phyloP scores from a whole-genome alignment of 495 filamentous ascomycete species.

The Halenospora varia region DNA sequence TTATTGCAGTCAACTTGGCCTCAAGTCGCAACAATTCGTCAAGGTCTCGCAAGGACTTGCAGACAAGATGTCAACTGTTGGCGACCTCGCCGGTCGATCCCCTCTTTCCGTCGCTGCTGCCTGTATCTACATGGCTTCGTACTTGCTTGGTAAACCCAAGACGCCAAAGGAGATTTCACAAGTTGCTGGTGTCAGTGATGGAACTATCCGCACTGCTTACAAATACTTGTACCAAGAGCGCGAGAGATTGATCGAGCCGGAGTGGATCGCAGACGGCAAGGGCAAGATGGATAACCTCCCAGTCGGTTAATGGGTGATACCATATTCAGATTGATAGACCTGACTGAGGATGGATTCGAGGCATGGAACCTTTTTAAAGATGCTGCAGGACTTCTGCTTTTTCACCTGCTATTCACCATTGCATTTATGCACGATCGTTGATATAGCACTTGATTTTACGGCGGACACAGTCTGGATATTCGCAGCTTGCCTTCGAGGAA shows the following conservation, averaged over 20 bases:
- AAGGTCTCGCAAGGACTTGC: slow-evolving; percentile 72
- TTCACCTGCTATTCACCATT: slow-evolving; percentile 12
- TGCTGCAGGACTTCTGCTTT: slow-evolving; percentile 6
- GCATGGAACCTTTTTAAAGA: neutral
- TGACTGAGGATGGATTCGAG: neutral
- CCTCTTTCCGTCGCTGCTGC: slow-evolving; percentile 91
- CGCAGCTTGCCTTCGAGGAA: slow-evolving; percentile 3
- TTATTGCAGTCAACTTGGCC: slow-evolving; percentile 75
- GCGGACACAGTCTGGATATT: slow-evolving; percentile 10
- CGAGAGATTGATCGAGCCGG: slow-evolving; percentile 67
- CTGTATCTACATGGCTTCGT: slow-evolving; percentile 91
- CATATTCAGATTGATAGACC: slow-evolving; percentile 1
- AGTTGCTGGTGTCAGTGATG: slow-evolving; percentile 86
- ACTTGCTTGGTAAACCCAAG: slow-evolving; percentile 74
- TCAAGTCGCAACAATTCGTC: slow-evolving; percentile 62
- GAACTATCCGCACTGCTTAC: slow-evolving; percentile 93
- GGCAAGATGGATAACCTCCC: slow-evolving; percentile 69
- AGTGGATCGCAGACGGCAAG: slow-evolving; percentile 68
- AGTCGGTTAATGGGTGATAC: slow-evolving; percentile 27
- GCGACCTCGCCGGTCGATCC: slow-evolving; percentile 84
- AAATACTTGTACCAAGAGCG: slow-evolving; percentile 73
- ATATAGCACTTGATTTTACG: slow-evolving; percentile 15
- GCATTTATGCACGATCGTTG: slow-evolving; percentile 2
- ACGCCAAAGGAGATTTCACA: slow-evolving; percentile 77
- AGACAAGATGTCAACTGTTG: slow-evolving; percentile 63